These are phyloP conservation scores for Citrus trifoliata DNA, from an alignment of 345 rosid species.

Conservation along the genomic window DNA sequence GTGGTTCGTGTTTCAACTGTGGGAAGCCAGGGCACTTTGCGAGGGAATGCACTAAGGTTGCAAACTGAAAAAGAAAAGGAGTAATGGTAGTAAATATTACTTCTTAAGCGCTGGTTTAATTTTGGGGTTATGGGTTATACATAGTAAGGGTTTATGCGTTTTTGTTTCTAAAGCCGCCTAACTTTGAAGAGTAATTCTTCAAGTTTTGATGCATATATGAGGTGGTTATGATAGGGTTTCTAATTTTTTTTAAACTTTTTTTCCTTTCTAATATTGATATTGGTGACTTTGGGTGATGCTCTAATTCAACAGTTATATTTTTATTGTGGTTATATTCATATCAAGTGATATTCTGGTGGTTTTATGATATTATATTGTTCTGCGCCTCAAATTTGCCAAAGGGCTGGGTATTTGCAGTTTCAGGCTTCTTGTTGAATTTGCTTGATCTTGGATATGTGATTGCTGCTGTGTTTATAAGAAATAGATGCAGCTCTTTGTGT, in stretches of 20 bases:
- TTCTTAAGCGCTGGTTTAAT: slow-evolving; percentile 8
- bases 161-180: not conserved
- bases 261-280: not conserved
- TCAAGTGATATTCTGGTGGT: not conserved
- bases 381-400: not conserved
- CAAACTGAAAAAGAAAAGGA: not conserved
- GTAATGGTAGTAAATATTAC: slow-evolving; percentile 19
- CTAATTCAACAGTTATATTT: not conserved
- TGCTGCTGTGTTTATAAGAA: not conserved
- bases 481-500: not conserved
- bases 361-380: not conserved
- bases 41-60: slow-evolving; percentile 19
- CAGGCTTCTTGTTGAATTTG: not conserved
- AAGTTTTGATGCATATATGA: slow-evolving; percentile 12
- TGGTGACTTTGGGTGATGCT: not conserved
- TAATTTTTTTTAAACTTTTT: not conserved
- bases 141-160: not conserved
- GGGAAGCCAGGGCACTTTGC: slow-evolving; percentile 25
- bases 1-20: slow-evolving; percentile 9
- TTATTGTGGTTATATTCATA: not conserved
- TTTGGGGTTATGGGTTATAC: slow-evolving; percentile 1
- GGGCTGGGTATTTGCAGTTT: not conserved
- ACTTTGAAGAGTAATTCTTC: not conserved
- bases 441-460: not conserved
- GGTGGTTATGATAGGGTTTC: slow-evolving; percentile 3